Percentiles rank a stretch among this genome's conserved stretches.
phyloP scores from a whole-genome alignment of 1,139 yeast species.

The Saccharomyces hybrid region DNA sequence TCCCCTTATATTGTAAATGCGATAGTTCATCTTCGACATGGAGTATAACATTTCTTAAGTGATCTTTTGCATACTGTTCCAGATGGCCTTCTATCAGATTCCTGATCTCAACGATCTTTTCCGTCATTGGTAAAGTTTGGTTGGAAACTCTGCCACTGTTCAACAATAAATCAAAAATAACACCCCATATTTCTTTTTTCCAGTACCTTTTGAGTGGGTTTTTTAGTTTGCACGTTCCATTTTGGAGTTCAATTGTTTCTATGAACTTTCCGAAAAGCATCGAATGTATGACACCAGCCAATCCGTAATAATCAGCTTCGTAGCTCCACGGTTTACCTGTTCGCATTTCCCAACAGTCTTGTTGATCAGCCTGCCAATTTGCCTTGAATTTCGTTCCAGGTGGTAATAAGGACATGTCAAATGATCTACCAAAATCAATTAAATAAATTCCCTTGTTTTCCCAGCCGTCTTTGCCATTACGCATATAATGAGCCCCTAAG shows the following conservation, averaged over 20 bases:
- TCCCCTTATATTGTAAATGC: background rate
- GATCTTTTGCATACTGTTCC: slow-evolving; percentile 23
- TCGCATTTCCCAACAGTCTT: slow-evolving; percentile 73
- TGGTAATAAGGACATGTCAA: slow-evolving; percentile 58
- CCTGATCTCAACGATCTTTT: slow-evolving; percentile 36
- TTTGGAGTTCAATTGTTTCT: slow-evolving; percentile 33
- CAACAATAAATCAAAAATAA: slow-evolving; percentile 54
- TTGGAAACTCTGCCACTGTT: slow-evolving; percentile 42
- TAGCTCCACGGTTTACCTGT: slow-evolving; percentile 60
- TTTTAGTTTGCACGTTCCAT: slow-evolving; percentile 35
- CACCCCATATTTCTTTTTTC: slow-evolving; percentile 67
- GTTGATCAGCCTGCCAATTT: slow-evolving; percentile 58
- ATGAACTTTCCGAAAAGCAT: slow-evolving; percentile 64
- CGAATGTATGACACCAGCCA: slow-evolving; percentile 69
- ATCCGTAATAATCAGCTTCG: slow-evolving; percentile 79
- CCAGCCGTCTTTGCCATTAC: slow-evolving; percentile 44
- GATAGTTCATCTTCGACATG: slow-evolving; percentile 24
- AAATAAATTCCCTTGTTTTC: slow-evolving; percentile 48
- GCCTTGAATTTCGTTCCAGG: slow-evolving; percentile 48
- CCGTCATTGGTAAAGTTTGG: slow-evolving; percentile 36
- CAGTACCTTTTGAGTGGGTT: slow-evolving; percentile 63
- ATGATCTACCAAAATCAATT: slow-evolving; percentile 79
- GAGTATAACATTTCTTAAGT: slow-evolving; percentile 16
- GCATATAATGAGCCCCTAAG: slow-evolving; percentile 28
- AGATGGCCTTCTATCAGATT: slow-evolving; percentile 41